phyloP scores from a whole-genome alignment of 2,329 filamentous ascomycete species.

The Ambrosiella xylebori region DNA sequence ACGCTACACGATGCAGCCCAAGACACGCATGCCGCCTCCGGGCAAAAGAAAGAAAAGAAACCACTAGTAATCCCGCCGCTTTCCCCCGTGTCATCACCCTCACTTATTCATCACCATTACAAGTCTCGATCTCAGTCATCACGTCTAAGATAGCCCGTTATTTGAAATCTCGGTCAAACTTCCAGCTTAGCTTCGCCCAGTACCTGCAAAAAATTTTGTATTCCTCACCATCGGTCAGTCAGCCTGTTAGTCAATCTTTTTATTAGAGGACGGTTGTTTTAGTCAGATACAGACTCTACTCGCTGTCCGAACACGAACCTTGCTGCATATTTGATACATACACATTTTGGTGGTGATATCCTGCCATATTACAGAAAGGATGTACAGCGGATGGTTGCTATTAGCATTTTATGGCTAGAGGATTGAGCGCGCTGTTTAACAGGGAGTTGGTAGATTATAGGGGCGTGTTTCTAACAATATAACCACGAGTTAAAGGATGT shows the following conservation, averaged over 20 bases:
- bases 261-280: neutral
- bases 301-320: neutral
- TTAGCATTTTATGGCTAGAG: neutral
- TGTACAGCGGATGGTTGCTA: slow-evolving; percentile 2
- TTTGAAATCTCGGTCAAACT: too few relatives aligned
- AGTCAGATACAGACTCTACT: neutral
- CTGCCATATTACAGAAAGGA: slow-evolving; percentile 8
- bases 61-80: too few relatives aligned
- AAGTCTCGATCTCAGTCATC: too few relatives aligned
- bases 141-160: too few relatives aligned
- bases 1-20: neutral
- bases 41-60: too few relatives aligned
- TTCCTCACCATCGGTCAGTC: too few relatives aligned
- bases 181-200: too few relatives aligned
- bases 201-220: too few relatives aligned
- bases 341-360: slow-evolving; percentile 3
- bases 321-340: neutral
- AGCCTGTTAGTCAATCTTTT: too few relatives aligned
- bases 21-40: neutral
- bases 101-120: too few relatives aligned
- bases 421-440: slow-evolving; percentile 3
- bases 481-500: neutral
- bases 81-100: too few relatives aligned
- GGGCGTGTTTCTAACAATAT: neutral
- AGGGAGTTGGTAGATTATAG: neutral